Evolutionary conservation across 257 asterid species (phyloP).

Genomic region (Eucommia ulmoides): DNA sequence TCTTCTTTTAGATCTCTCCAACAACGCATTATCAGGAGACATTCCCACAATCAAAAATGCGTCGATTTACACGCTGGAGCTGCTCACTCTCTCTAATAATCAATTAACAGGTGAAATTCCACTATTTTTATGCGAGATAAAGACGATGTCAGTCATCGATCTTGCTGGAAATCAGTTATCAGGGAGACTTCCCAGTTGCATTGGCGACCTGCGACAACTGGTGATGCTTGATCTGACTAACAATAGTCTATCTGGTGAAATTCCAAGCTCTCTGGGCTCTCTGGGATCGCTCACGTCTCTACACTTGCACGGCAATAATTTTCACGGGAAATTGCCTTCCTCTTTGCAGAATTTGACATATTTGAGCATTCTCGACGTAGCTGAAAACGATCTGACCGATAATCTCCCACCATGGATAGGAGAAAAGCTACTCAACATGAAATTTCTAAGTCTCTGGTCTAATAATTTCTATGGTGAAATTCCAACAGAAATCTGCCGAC

Average conservation of each 20-base stretch:
- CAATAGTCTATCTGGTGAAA: conserved; percentile 13
- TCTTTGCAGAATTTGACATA: conserved; percentile 5
- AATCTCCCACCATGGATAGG: conserved; percentile 16
- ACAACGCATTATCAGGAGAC: conserved; percentile 8
- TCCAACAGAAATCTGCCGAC: conserved; percentile 17
- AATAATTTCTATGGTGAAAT: conserved; percentile 17
- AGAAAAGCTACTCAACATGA: conserved; percentile 2
- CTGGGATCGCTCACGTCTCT: conserved; percentile 7
- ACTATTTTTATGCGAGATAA: neutral
- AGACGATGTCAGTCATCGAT: conserved; percentile 3
- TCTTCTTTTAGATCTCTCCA: conserved; percentile 5
- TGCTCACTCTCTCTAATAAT: conserved; percentile 11
- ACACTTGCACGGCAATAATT: conserved; percentile 20
- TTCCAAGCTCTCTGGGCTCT: conserved; percentile 16
- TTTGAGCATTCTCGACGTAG: conserved; percentile 15
- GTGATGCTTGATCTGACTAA: conserved; percentile 8
- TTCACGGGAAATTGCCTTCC: conserved; percentile 14
- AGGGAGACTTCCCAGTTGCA: conserved; percentile 15
- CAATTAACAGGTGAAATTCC: conserved; percentile 9
- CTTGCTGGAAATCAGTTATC: conserved; percentile 9
- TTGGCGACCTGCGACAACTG: conserved; percentile 5
- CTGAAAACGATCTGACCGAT: conserved; percentile 12
- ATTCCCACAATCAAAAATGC: conserved; percentile 1
- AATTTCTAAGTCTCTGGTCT: conserved; percentile 14
- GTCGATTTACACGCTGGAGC: neutral